phyloP scores from a whole-genome alignment of 2,329 filamentous ascomycete species.

The Tolypocladium tropicale region DNA sequence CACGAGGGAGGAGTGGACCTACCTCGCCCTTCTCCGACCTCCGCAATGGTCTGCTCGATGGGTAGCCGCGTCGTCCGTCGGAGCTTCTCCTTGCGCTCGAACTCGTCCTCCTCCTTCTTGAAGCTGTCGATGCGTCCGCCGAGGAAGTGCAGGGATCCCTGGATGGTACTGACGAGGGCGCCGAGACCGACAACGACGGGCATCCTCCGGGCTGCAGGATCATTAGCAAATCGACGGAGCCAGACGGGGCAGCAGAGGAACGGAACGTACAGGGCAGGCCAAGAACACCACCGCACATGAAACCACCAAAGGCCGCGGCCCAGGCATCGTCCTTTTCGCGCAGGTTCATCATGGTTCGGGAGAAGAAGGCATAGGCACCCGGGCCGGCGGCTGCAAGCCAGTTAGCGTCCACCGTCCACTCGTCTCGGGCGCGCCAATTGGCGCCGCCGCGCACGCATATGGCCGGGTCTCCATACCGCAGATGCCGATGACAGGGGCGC shows the following conservation, averaged over 20 bases:
- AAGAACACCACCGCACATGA: constrained; percentile 61
- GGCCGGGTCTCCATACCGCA: constrained; percentile 17
- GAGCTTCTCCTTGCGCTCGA: constrained; percentile 63
- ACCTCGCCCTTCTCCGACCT: constrained; percentile 85
- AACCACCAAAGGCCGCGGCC: constrained; percentile 67
- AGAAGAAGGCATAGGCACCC: constrained; percentile 68
- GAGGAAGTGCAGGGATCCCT: constrained; percentile 59
- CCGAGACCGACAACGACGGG: constrained; percentile 63
- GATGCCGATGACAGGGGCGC: constrained; percentile 59
- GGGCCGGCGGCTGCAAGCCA: constrained; percentile 41
- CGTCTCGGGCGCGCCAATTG: background rate
- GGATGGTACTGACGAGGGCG: constrained; percentile 39
- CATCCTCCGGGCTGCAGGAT: constrained; percentile 37
- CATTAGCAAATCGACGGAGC: background rate
- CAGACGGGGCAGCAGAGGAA: background rate
- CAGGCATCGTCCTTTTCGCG: constrained; percentile 72
- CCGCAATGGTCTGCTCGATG: constrained; percentile 66
- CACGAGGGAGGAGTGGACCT: constrained; percentile 16
- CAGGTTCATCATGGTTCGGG: constrained; percentile 69
- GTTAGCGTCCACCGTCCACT: background rate
- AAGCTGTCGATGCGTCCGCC: constrained; percentile 46
- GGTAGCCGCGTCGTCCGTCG: constrained; percentile 66
- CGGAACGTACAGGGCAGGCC: constrained; percentile 59
- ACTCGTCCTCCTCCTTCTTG: constrained; percentile 55
- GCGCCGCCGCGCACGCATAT: background rate